Percentiles rank a stretch among this genome's conserved stretches.
These are phyloP conservation scores for Cladophialophora exuberans DNA, from an alignment of 2,329 filamentous ascomycete species.

Conservation along the genomic window DNA sequence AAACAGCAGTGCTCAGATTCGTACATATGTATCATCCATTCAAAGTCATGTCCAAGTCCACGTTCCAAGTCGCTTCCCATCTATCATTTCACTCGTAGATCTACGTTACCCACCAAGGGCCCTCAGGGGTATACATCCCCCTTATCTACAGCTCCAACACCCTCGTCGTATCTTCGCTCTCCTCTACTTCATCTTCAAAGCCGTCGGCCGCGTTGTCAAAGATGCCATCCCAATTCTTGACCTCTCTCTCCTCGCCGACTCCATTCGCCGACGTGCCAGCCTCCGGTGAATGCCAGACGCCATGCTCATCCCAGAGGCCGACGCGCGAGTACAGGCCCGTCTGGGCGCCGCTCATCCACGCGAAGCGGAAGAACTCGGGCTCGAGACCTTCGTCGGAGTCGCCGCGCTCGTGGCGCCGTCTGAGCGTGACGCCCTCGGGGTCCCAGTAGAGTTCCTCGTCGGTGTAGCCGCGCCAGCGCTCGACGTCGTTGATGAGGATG, in stretches of 20 bases:
- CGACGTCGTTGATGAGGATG: conserved; percentile 66
- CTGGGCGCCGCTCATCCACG: conserved; percentile 42
- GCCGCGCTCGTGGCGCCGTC: conserved; percentile 19
- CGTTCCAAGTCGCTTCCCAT: too few species aligned
- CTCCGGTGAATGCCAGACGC: conserved; percentile 24
- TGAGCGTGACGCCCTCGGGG: conserved; percentile 33
- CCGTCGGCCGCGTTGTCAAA: not conserved
- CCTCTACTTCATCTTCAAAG: not conserved
- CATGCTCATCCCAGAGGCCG: conserved; percentile 32
- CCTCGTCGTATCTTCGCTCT: not conserved
- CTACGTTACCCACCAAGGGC: too few species aligned
- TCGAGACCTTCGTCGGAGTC: conserved; percentile 24
- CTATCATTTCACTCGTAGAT: too few species aligned
- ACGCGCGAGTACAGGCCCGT: conserved; percentile 31
- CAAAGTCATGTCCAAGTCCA: too few species aligned
- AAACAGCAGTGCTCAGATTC: too few species aligned
- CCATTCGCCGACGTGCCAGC: not conserved
- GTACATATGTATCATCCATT: too few species aligned
- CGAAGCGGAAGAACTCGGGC: conserved; percentile 52
- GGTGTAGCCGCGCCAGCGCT: conserved; percentile 61
- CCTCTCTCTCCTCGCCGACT: not conserved
- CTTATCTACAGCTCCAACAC: not conserved
- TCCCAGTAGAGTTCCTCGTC: conserved; percentile 52
- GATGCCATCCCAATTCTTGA: conserved; percentile 1
- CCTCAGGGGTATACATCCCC: too few species aligned